A percentile compares a stretch with the other conserved stretches of the same genome.
Evolutionary conservation across 192 early-diverging fungal species (phyloP).

Genomic region (Backusella tuberculispora): DNA sequence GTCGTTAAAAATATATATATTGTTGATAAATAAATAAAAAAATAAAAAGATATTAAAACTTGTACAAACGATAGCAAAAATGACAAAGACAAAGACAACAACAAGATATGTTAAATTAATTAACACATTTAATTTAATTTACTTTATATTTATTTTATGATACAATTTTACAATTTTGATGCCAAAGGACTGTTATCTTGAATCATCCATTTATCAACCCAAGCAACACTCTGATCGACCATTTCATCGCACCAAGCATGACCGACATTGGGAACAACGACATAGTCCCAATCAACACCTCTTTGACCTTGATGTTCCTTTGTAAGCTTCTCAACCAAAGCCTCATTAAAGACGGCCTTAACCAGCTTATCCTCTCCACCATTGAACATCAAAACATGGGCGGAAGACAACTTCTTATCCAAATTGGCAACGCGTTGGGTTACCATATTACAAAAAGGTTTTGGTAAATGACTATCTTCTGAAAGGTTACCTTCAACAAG

Average conservation of each 20-base stretch:
- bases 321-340: constrained; percentile 14
- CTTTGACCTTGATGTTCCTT: background rate
- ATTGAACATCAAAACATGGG: constrained; percentile 34
- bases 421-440: background rate
- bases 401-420: background rate
- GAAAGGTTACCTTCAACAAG: background rate
- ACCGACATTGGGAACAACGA: constrained; percentile 26
- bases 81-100: too few species aligned
- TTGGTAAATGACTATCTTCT: constrained; percentile 17
- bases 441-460: constrained; percentile 22
- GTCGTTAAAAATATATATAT: background rate
- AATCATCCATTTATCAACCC: constrained; percentile 37
- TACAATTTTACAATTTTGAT: constrained; percentile 9
- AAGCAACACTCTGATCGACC: constrained; percentile 23
- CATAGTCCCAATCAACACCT: constrained; percentile 25
- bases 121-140: too few species aligned
- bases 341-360: constrained; percentile 19
- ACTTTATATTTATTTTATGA: too few species aligned
- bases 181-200: background rate
- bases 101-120: too few species aligned
- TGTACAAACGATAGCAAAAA: background rate
- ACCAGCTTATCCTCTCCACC: constrained; percentile 31
- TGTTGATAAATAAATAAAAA: background rate
- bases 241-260: constrained; percentile 40
- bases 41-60: background rate